Conservation (phyloP, 208 protist genomes). For the Crithidia thermophila region DNA sequence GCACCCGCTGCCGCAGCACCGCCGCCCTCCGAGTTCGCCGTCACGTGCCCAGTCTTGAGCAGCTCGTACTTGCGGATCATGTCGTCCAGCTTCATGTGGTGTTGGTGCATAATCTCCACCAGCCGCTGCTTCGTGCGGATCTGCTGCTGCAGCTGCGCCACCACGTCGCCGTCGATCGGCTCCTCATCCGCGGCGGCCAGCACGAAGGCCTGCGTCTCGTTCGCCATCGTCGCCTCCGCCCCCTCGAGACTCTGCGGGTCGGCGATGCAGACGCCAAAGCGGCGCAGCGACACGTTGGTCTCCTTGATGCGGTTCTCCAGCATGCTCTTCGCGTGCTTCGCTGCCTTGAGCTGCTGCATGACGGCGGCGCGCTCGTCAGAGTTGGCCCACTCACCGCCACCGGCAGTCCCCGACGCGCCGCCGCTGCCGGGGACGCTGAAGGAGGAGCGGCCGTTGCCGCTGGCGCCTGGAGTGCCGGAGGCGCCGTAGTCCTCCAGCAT, state of each 20-base stretch:
- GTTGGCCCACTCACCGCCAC: conserved; percentile 12
- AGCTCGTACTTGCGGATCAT: conserved; percentile 90
- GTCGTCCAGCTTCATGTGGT: conserved; percentile 80
- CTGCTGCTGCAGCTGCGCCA: conserved; percentile 86
- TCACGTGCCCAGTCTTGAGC: conserved; percentile 82
- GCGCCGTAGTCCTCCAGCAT: conserved; percentile 73
- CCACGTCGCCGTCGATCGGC: conserved; percentile 74
- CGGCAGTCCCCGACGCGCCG: neutral
- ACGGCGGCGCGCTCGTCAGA: conserved; percentile 39
- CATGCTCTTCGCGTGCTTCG: conserved; percentile 44
- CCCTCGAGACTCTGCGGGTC: conserved; percentile 40
- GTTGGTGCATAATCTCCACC: conserved; percentile 82
- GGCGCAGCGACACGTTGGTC: conserved; percentile 82
- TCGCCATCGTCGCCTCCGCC: conserved; percentile 16
- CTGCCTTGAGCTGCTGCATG: conserved; percentile 58
- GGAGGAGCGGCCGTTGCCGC: conserved; percentile 13
- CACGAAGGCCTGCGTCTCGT: conserved; percentile 63
- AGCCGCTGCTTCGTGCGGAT: conserved; percentile 88
- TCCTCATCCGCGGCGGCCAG: conserved; percentile 69
- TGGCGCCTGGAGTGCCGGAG: neutral
- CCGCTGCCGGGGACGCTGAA: conserved; percentile 1
- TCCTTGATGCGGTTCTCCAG: conserved; percentile 78
- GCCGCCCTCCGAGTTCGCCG: conserved; percentile 34
- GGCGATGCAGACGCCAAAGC: conserved; percentile 81
- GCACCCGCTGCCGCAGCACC: neutral